Conservation (phyloP, 305 asterid species). For the Galium porrigens region DNA sequence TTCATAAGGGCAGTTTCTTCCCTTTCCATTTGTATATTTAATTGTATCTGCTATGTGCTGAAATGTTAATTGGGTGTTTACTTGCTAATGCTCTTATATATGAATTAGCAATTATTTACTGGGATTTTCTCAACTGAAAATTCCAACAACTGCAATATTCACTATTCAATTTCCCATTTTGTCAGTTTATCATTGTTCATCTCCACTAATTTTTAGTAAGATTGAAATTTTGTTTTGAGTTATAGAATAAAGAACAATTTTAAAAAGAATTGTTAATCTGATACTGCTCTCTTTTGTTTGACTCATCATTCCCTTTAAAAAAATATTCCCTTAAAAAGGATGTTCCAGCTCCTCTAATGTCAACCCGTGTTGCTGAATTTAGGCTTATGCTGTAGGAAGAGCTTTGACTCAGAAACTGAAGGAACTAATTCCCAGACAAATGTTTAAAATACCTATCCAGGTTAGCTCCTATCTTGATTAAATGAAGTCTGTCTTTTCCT, state of each 20-base stretch:
- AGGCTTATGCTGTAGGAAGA: constrained; percentile 95
- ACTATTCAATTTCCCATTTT: neutral
- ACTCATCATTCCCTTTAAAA: neutral
- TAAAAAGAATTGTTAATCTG: neutral
- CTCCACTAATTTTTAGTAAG: neutral
- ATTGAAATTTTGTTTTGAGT: neutral
- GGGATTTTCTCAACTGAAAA: neutral
- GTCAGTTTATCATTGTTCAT: neutral
- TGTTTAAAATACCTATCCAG: constrained; percentile 99
- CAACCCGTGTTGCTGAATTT: constrained; percentile 17
- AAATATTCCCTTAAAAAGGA: neutral
- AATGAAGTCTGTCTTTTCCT: neutral
- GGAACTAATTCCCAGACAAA: constrained; percentile 94
- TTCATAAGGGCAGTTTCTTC: neutral
- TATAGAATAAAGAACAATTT: neutral
- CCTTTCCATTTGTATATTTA: neutral
- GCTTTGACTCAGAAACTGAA: constrained; percentile 93
- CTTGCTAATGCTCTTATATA: neutral
- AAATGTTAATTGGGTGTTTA: neutral
- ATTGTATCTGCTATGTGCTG: neutral
- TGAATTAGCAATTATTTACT: neutral
- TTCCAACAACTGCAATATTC: neutral
- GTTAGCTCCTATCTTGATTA: constrained; percentile 19
- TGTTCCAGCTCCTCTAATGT: neutral
- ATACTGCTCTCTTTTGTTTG: neutral